Base-by-base conservation (phyloP, 345 rosid species). In the Corchorus capsularis region DNA sequence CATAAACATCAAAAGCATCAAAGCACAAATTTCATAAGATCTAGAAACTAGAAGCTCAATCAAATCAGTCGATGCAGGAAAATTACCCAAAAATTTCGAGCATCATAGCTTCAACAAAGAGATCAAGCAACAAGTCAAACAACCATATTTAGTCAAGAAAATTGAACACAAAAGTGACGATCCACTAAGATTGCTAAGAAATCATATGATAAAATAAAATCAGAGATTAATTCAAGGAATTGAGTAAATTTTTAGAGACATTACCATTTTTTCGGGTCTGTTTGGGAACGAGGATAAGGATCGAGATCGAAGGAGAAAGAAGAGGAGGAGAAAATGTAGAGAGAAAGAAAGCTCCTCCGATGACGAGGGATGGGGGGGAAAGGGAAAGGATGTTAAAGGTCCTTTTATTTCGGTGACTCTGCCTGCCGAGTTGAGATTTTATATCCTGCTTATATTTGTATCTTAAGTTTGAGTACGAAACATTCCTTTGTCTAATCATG, bases 361-460 rank as follows among this genome's bases (percentile, higher is more conserved):
- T 16, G n/a, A 54, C 67, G 76, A 70, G 39, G 69, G 35, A 27
- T 27, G 27, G 15, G 0, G 16, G 8, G 63, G 15, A 49, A 19
- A 66, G 20, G 15, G 45, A 6, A 56, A 8, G 10, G 15, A 69
- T 13, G 59, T 16, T 54, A 57, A 63, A 75, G 72, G 27, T 22
- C 20, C 67, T 71, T 56, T 80, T 75, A 80, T 57, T 68, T 39
- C 73, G 82, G 71, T 57, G 63, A 22, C 43, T 41, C 22, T 41
- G 56, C 10, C 53, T 19, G 6, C 27, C 27, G 27, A 27, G 7
- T 19, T 13, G 79, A 65, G 77, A 20, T 16, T 22, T 46, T 63
- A 71, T 80, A 64, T 57, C 39, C 47, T 71, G 69, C 0, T 10
- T 6, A 4, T 55, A 35, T 56, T 27, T 39, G 27, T 57, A 71